Percentiles rank a stretch among this genome's conserved stretches.
These are phyloP conservation scores for Hibiscus trionum DNA, from an alignment of 345 rosid species.

Conservation along the genomic window DNA sequence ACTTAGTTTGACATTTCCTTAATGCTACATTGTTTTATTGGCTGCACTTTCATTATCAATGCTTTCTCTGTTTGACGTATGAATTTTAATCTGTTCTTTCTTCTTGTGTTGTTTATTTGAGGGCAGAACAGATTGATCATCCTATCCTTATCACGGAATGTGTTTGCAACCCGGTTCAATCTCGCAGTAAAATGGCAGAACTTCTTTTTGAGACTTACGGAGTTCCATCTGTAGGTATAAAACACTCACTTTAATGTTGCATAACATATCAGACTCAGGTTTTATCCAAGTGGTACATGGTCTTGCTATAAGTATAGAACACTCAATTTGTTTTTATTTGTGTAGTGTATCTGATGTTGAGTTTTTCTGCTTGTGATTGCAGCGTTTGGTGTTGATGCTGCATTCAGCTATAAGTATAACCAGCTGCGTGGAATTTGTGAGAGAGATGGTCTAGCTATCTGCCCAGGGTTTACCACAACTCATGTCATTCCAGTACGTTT, in stretches of 20 bases:
- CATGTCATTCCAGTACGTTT: constrained; percentile 75
- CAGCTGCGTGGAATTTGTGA: constrained; percentile 69
- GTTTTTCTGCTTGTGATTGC: constrained; percentile 13
- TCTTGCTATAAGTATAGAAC: background rate
- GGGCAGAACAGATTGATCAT: constrained; percentile 83
- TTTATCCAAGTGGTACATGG: background rate
- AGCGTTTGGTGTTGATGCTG: constrained; percentile 98
- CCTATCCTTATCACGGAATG: constrained; percentile 92
- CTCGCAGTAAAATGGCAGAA: constrained; percentile 97
- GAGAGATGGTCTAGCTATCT: constrained; percentile 75
- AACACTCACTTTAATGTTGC: background rate
- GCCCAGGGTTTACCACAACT: constrained; percentile 81
- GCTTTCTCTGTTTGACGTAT: background rate
- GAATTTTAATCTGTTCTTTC: constrained; percentile 10
- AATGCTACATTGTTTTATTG: background rate
- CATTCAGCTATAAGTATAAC: constrained; percentile 90
- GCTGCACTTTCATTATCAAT: background rate
- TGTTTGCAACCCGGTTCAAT: constrained; percentile 86
- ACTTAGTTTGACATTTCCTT: constrained; percentile 4
- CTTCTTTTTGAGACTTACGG: constrained; percentile 94
- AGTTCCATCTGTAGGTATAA: constrained; percentile 87
- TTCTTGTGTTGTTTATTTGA: constrained; percentile 36
- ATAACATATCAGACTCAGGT: background rate
- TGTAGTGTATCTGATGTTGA: constrained; percentile 7
- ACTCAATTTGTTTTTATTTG: background rate